phyloP scores from a whole-genome alignment of 2,329 filamentous ascomycete species.

The Endoconidiophora polonica region DNA sequence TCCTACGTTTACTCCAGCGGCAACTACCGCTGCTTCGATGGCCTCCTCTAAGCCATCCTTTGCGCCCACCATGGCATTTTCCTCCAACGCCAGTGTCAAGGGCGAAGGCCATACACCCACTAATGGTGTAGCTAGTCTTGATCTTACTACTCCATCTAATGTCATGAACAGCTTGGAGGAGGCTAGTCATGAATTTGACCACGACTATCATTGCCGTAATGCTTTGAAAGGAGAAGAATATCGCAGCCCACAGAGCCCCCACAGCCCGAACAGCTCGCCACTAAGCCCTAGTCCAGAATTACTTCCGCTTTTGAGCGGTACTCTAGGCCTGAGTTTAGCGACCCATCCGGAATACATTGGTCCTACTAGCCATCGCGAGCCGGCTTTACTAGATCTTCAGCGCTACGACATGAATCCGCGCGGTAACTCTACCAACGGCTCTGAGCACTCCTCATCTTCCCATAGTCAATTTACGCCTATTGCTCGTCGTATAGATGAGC shows the following conservation, averaged over 20 bases:
- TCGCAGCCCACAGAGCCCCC: background rate
- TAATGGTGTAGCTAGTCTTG: background rate
- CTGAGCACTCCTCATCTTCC: conserved; percentile 7
- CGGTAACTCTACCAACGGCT: background rate
- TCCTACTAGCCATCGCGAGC: conserved; percentile 41
- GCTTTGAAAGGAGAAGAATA: background rate
- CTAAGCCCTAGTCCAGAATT: conserved; percentile 8
- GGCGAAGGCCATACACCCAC: conserved; percentile 1
- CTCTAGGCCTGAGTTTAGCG: conserved; percentile 38
- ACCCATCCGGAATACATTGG: conserved; percentile 45
- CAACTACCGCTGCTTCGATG: background rate
- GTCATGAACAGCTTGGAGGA: background rate
- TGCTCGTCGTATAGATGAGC: conserved; percentile 21
- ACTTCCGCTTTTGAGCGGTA: conserved; percentile 22
- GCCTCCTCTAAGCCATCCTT: background rate
- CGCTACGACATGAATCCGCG: conserved; percentile 28
- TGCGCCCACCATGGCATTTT: background rate
- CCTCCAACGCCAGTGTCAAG: background rate
- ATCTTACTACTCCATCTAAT: background rate
- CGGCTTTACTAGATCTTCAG: conserved; percentile 38
- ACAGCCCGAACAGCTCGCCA: conserved; percentile 1
- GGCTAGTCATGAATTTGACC: conserved; percentile 2
- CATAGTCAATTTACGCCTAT: conserved; percentile 15
- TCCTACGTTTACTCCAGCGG: background rate
- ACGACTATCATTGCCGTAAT: conserved; percentile 11